phyloP scores from a whole-genome alignment of 1,284 basidiomycete genomes.

The Polyporus tsugae region DNA sequence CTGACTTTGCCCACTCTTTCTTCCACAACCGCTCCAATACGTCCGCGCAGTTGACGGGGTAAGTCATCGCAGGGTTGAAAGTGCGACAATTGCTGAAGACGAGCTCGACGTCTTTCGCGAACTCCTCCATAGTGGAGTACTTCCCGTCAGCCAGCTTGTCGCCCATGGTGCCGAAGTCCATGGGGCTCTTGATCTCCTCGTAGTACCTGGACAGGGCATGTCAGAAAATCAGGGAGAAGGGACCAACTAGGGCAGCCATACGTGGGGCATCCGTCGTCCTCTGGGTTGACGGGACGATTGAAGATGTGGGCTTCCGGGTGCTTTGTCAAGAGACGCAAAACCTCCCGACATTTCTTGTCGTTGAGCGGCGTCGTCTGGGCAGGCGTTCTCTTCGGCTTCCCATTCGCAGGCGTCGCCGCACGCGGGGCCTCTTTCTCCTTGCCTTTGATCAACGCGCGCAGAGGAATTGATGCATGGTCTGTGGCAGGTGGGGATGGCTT shows the following conservation, averaged over 20 bases:
- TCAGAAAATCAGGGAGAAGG: conserved; percentile 17
- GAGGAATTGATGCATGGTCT: conserved; percentile 38
- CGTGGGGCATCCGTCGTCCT: conserved; percentile 87
- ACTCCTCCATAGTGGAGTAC: conserved; percentile 84
- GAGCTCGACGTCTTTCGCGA: conserved; percentile 84
- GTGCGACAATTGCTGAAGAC: conserved; percentile 90
- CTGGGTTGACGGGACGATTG: conserved; percentile 86
- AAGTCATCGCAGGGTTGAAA: conserved; percentile 88
- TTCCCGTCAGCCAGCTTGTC: conserved; percentile 72
- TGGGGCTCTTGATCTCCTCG: conserved; percentile 92
- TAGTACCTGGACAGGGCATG: conserved; percentile 70
- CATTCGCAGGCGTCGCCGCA: conserved; percentile 43
- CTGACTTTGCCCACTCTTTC: conserved; percentile 87
- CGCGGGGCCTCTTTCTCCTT: conserved; percentile 54
- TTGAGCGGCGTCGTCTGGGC: conserved; percentile 62
- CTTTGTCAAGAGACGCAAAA: conserved; percentile 74
- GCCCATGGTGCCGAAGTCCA: conserved; percentile 92
- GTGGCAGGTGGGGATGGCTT: conserved; percentile 41
- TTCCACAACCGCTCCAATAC: conserved; percentile 79
- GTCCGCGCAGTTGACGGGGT: conserved; percentile 78
- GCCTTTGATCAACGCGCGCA: conserved; percentile 57
- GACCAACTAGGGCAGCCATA: conserved; percentile 49
- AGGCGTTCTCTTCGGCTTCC: conserved; percentile 54
- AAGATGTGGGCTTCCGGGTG: conserved; percentile 83
- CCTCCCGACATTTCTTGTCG: conserved; percentile 81